phyloP scores from a whole-genome alignment of 2,329 filamentous ascomycete genomes.

The Exophiala mesophila region DNA sequence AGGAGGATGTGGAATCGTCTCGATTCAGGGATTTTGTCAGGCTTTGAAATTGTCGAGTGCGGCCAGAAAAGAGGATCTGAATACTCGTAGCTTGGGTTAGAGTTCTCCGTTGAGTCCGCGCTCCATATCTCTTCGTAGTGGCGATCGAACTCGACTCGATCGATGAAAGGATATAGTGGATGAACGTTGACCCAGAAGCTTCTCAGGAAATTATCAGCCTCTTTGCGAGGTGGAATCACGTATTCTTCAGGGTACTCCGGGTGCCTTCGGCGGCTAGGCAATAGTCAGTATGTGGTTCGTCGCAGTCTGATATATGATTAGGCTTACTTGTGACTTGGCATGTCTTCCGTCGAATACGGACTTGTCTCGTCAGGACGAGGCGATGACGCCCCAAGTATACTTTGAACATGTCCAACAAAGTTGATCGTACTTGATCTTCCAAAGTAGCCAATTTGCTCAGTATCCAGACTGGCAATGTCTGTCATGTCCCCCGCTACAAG shows the following conservation, averaged over 20 bases:
- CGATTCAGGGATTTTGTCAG: slow-evolving; percentile 2
- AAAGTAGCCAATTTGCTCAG: slow-evolving; percentile 4
- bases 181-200: slow-evolving; percentile 46
- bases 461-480: too few relatives aligned
- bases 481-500: too few relatives aligned
- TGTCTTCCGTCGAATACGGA: too few relatives aligned
- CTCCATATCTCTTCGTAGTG: slow-evolving; percentile 41
- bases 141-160: slow-evolving; percentile 33
- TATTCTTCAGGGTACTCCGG: slow-evolving; percentile 29
- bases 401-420: too few relatives aligned
- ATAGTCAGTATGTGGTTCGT: too few relatives aligned
- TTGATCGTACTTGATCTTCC: slow-evolving; percentile 5
- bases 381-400: too few relatives aligned
- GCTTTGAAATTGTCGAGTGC: background rate
- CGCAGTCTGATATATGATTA: background rate
- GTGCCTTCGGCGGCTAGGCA: too few relatives aligned
- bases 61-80: background rate
- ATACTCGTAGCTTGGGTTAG: too few relatives aligned
- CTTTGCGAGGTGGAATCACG: slow-evolving; percentile 42
- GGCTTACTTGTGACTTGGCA: background rate
- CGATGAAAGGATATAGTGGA: slow-evolving; percentile 44
- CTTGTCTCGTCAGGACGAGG: too few relatives aligned
- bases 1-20: slow-evolving; percentile 25
- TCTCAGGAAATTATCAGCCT: slow-evolving; percentile 42
- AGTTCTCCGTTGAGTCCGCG: slow-evolving; percentile 40